phyloP scores from a whole-genome alignment of 441 rosid species.

The Adansonia gregorii region DNA sequence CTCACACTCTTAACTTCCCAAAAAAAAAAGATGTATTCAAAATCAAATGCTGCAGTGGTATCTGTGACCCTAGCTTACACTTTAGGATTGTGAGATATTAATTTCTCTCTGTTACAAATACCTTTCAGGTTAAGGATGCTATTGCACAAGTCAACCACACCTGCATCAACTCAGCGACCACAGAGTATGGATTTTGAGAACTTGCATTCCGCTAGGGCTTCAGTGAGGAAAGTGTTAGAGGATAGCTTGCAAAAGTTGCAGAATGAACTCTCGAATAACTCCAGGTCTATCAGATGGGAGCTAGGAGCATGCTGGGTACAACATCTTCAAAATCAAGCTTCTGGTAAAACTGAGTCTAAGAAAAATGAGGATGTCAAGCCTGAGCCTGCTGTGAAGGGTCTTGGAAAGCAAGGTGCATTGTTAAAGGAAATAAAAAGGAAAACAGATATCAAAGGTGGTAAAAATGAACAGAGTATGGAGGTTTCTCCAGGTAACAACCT shows the following conservation, averaged over 20 bases:
- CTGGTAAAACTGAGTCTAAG: constrained; percentile 74
- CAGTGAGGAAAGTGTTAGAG: constrained; percentile 61
- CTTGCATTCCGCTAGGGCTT: constrained; percentile 48
- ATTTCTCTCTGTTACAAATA: constrained; percentile 27
- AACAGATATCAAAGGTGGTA: constrained; percentile 54
- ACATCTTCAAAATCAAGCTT: constrained; percentile 76
- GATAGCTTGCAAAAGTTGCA: constrained; percentile 70
- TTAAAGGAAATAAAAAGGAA: constrained; percentile 77
- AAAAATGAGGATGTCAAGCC: constrained; percentile 72
- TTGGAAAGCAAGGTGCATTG: constrained; percentile 83
- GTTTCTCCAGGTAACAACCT: constrained; percentile 38
- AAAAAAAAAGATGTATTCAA: neutral
- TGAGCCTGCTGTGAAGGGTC: constrained; percentile 76
- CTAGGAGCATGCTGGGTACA: constrained; percentile 88
- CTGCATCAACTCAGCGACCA: constrained; percentile 57
- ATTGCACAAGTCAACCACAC: constrained; percentile 68
- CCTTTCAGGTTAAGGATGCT: constrained; percentile 73
- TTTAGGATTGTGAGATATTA: constrained; percentile 27
- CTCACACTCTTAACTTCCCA: neutral
- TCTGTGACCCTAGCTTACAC: neutral
- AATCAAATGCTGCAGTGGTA: neutral
- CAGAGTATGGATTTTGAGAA: constrained; percentile 64
- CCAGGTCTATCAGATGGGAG: constrained; percentile 76
- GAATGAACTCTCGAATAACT: constrained; percentile 50
- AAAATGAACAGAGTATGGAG: constrained; percentile 54